A percentile compares a stretch with the other conserved stretches of the same genome.
These are phyloP conservation scores for Maudiozyma barnettii DNA, from an alignment of 805 yeast genomes.

Conservation along the genomic window DNA sequence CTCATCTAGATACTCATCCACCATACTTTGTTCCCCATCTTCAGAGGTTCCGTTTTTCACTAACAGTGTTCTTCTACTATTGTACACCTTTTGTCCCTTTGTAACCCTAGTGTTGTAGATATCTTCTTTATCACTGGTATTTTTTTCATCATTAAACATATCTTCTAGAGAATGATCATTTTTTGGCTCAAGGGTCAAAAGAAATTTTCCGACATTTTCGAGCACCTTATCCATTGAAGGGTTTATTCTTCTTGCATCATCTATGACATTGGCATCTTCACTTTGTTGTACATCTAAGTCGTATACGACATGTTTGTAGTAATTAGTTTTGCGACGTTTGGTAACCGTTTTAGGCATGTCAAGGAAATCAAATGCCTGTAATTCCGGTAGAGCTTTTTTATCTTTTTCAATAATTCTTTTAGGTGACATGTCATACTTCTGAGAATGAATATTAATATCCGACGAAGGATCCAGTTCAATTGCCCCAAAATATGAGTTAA, in stretches of 20 bases:
- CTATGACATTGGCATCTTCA: not conserved
- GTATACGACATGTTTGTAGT: constrained; percentile 1
- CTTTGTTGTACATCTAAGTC: not conserved
- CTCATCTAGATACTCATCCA: constrained; percentile 7
- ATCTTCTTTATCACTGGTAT: not conserved
- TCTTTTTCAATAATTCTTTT: not conserved
- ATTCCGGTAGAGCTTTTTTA: not conserved
- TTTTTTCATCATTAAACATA: not conserved
- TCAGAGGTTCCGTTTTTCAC: constrained; percentile 7
- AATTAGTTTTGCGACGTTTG: constrained; percentile 11
- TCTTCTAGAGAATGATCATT: constrained; percentile 1
- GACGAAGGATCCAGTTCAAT: not conserved
- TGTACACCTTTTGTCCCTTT: constrained; percentile 9
- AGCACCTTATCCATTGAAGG: constrained; percentile 5
- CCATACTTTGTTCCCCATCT: constrained; percentile 7
- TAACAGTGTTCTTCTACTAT: constrained; percentile 17
- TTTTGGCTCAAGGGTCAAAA: constrained; percentile 3
- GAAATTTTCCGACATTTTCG: constrained; percentile 2
- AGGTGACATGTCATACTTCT: not conserved
- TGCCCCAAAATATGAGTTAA: not conserved
- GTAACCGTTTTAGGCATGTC: constrained; percentile 7
- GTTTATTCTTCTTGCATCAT: not conserved
- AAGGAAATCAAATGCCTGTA: constrained; percentile 19
- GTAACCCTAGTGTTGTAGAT: not conserved
- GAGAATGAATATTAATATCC: not conserved